These are phyloP conservation scores for Acanthamoeba sp. DNA, from an alignment of 208 protist genomes.

Conservation along the genomic window DNA sequence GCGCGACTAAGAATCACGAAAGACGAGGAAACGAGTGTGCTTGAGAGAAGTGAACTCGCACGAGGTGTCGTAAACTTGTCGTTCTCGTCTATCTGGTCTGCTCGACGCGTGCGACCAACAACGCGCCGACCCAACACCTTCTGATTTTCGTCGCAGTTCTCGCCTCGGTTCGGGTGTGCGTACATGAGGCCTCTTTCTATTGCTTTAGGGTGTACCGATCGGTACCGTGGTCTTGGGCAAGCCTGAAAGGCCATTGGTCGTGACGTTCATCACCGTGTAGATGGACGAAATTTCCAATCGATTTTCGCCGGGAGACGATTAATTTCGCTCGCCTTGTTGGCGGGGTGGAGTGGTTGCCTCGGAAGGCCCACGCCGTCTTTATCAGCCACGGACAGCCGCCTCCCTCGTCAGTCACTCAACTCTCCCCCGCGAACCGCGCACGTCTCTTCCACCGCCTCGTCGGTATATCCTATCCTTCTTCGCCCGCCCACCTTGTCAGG, in stretches of 20 bases:
- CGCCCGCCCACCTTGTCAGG: background rate
- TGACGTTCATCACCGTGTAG: background rate
- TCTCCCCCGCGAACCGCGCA: constrained; percentile 1
- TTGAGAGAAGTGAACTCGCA: too few species aligned
- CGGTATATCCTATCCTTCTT: background rate
- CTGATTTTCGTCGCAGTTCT: background rate
- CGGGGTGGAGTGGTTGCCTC: background rate
- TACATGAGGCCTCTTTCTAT: too few species aligned
- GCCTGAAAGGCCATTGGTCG: background rate
- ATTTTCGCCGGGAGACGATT: constrained; percentile 25
- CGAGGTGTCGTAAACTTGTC: background rate
- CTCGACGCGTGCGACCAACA: background rate
- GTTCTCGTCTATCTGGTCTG: background rate
- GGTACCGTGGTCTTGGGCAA: too few species aligned
- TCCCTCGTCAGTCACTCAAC: constrained; percentile 46
- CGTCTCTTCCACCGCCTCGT: background rate
- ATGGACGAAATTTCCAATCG: constrained; percentile 6
- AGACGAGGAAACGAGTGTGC: too few species aligned
- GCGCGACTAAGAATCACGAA: too few species aligned
- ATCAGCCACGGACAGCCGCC: background rate
- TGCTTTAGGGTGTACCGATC: too few species aligned
- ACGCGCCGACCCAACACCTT: background rate
- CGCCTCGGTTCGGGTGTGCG: background rate
- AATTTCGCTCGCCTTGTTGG: background rate
- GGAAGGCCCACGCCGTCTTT: background rate